Conservation (phyloP, 1,284 basidiomycete genomes). For the Pseudozyma sp. region DNA sequence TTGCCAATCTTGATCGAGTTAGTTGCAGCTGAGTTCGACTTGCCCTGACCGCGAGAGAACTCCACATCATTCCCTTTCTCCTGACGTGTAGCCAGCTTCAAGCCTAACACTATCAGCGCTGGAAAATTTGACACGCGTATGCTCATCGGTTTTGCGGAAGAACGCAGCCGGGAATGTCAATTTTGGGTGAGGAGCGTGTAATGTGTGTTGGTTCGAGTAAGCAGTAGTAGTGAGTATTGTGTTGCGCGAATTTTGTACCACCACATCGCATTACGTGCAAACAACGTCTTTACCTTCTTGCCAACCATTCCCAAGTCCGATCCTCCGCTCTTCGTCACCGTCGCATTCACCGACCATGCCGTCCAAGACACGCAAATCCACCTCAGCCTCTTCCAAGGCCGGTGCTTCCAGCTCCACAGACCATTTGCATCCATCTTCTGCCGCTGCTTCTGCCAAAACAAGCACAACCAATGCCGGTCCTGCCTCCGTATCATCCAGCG, state of each 20-base stretch:
- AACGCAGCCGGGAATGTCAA: too few species aligned
- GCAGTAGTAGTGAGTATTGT: not conserved
- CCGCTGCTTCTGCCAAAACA: conserved; percentile 8
- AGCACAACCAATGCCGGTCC: not conserved
- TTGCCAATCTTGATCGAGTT: conserved; percentile 4
- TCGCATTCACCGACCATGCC: conserved; percentile 8
- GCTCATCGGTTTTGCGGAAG: not conserved
- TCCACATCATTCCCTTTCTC: conserved; percentile 23
- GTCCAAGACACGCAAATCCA: conserved; percentile 23
- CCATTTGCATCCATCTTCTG: conserved; percentile 29
- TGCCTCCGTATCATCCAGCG: conserved; percentile 19
- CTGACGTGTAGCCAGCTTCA: not conserved
- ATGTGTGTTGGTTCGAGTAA: not conserved
- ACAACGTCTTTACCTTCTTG: too few species aligned
- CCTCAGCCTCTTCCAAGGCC: conserved; percentile 13
- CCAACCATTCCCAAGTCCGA: too few species aligned
- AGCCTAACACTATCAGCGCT: not conserved
- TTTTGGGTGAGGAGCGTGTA: not conserved
- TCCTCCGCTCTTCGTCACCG: not conserved
- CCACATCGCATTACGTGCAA: too few species aligned
- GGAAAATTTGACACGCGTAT: not conserved
- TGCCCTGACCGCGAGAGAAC: conserved; percentile 30
- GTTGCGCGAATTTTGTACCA: too few species aligned
- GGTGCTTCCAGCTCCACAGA: not conserved
- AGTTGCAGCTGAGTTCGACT: too few species aligned